Evolutionary conservation across 1,284 basidiomycete genomes (phyloP), one percentile per base, ranked within the genome.

Genomic region (Cerrena zonata): DNA sequence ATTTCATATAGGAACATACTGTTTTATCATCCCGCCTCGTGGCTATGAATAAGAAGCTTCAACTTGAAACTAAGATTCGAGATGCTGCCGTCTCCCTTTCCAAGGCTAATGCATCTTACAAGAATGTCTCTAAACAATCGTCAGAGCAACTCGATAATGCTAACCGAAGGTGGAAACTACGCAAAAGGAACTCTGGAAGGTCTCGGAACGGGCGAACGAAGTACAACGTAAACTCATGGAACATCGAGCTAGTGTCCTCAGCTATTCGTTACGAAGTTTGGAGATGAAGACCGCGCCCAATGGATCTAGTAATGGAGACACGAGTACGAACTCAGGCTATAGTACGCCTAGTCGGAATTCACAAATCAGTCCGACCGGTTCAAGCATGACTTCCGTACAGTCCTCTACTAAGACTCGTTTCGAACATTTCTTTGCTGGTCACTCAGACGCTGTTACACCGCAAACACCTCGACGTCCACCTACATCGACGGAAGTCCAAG

Each of bases 351-450:
- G 69, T 55, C 67, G 76, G 18, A 77, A 65, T 52, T 74, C 77
- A 2, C 68, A 75, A 22, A 70, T 78, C 60, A 82, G 79, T 57
- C 77, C 82, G 0, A 69, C 75, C 3, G 67, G 68, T 7, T 78
- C 80, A 1, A 69, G 73, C 21, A 66, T 69, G 49, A 77, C 75
- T 23, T 72, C 69, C 44, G 56, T 72, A 2, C 72, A 75, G 19
- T 66, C 75, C 1, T 67, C 74, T 12, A 69, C 76, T 10, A 22
- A 43, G 7, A 10, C 36, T 15, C 71, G 70, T 50, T 87, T 87
- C n/a, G 80, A 82, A 1, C 88, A 91, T 68, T 72, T 90, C 45
- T 89, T 89, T 57, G 86, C 88, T 0, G 88, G 88, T 0, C 86
- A 91, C 56, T 80, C 76, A 3, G 75, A 81, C 45, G 75, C 85